Percentiles rank a stretch among this genome's conserved stretches.
Conservation (phyloP, 2,329 filamentous ascomycete genomes). For the Ophiostoma ulmi region DNA sequence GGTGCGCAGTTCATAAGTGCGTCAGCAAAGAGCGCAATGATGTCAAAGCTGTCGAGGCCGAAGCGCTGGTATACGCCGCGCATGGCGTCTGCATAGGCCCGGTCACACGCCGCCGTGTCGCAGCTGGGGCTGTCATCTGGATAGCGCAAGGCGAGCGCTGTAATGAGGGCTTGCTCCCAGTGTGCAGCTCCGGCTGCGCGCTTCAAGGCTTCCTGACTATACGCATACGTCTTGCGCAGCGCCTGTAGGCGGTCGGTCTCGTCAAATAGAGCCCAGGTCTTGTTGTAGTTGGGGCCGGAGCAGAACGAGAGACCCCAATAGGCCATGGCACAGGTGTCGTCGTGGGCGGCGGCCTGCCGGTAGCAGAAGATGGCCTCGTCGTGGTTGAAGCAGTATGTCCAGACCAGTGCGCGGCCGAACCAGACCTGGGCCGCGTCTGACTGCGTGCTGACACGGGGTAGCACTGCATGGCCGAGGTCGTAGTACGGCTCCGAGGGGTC, state of each 20-base stretch:
- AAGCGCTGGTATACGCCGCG: constrained; percentile 14
- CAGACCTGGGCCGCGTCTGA: constrained; percentile 45
- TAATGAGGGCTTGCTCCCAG: constrained; percentile 20
- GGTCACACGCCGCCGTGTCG: constrained; percentile 17
- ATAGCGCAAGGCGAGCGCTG: constrained; percentile 16
- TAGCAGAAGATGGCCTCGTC: constrained; percentile 65
- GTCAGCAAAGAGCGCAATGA: constrained; percentile 20
- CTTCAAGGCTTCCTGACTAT: constrained; percentile 11
- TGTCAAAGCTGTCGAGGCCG: constrained; percentile 16
- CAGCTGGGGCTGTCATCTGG: constrained; percentile 14
- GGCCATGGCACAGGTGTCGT: constrained; percentile 55
- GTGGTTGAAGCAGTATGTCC: constrained; percentile 73
- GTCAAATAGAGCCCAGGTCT: constrained; percentile 70
- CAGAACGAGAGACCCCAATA: constrained; percentile 68
- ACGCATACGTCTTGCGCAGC: constrained; percentile 11
- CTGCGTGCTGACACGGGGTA: constrained; percentile 15
- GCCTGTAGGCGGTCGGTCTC: constrained; percentile 46
- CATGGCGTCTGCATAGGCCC: constrained; percentile 18
- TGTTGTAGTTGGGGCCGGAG: constrained; percentile 70
- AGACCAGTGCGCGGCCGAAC: constrained; percentile 68
- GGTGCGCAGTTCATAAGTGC: constrained; percentile 44
- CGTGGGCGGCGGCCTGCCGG: constrained; percentile 50
- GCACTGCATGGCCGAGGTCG: constrained; percentile 13
- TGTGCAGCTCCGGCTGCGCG: not conserved
- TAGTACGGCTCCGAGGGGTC: constrained; percentile 21